These are phyloP conservation scores for Lodderomyces jiufengensis DNA, from an alignment of 1,139 yeast species.

Conservation along the genomic window DNA sequence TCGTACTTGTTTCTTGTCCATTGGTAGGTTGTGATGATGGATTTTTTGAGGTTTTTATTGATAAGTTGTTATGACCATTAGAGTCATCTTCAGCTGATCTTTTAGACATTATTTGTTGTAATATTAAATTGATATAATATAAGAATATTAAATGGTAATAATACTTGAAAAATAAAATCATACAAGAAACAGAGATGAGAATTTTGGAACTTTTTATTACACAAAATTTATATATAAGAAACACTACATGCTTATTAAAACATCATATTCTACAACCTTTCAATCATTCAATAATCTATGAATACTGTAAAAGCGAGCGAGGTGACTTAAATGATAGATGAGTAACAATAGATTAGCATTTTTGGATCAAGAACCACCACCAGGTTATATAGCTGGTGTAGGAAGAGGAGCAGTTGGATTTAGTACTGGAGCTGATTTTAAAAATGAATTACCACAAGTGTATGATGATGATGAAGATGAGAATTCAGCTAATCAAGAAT, in stretches of 20 bases:
- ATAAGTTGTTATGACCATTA: constrained; percentile 26
- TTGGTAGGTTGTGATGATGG: constrained; percentile 18
- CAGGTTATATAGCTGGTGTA: constrained; percentile 86
- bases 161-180: neutral
- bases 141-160: too few species aligned
- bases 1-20: constrained; percentile 24
- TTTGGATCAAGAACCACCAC: constrained; percentile 83
- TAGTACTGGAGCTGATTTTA: constrained; percentile 58
- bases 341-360: constrained; percentile 46
- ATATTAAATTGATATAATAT: neutral
- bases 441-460: constrained; percentile 38
- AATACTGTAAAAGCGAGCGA: too few species aligned
- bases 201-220: too few species aligned
- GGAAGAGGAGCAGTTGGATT: constrained; percentile 97
- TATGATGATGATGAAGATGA: constrained; percentile 26
- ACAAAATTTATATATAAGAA: too few species aligned
- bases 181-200: neutral
- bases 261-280: too few species aligned
- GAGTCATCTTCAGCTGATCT: constrained; percentile 47
- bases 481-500: neutral
- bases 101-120: constrained; percentile 50
- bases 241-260: too few species aligned
- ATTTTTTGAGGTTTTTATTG: constrained; percentile 28
- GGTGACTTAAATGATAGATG: neutral
- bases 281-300: too few species aligned